Evolutionary conservation across 768 basidiomycete genomes (phyloP).

Genomic region (Coprinellus aureogranulatus): DNA sequence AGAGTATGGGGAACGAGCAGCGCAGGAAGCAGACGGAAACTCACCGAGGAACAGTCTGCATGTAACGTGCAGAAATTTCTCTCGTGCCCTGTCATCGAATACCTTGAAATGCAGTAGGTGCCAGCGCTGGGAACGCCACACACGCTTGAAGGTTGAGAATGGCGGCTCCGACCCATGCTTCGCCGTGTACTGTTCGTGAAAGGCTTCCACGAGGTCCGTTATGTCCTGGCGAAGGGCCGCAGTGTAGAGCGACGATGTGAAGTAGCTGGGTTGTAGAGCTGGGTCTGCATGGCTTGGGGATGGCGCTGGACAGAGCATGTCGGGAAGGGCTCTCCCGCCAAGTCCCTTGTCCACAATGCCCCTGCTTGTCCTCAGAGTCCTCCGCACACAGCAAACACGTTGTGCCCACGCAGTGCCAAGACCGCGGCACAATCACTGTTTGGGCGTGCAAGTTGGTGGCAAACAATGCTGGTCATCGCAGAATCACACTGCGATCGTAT

Average conservation of each 20-base stretch:
- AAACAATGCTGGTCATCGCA: neutral
- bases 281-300: slow-evolving; percentile 59
- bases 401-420: too few relatives aligned
- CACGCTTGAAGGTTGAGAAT: slow-evolving; percentile 65
- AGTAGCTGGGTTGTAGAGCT: slow-evolving; percentile 70
- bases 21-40: slow-evolving; percentile 15
- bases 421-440: too few relatives aligned
- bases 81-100: slow-evolving; percentile 64
- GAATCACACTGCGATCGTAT: neutral
- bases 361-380: too few relatives aligned
- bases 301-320: slow-evolving; percentile 50
- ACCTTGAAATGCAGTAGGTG: slow-evolving; percentile 72
- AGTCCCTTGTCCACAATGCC: too few relatives aligned
- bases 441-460: neutral
- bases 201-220: slow-evolving; percentile 47
- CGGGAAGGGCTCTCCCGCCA: too few relatives aligned
- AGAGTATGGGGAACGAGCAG: too few relatives aligned
- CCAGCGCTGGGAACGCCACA: slow-evolving; percentile 74
- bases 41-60: slow-evolving; percentile 67
- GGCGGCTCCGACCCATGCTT: slow-evolving; percentile 38
- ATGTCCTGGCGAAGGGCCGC: slow-evolving; percentile 65
- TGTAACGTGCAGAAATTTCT: slow-evolving; percentile 57
- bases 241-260: slow-evolving; percentile 75
- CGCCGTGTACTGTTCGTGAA: slow-evolving; percentile 45
- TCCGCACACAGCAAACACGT: too few relatives aligned